Percentiles rank a stretch among this genome's conserved stretches.
phyloP scores from a whole-genome alignment of 1,139 yeast species.

The Geotrichum restrictum region DNA sequence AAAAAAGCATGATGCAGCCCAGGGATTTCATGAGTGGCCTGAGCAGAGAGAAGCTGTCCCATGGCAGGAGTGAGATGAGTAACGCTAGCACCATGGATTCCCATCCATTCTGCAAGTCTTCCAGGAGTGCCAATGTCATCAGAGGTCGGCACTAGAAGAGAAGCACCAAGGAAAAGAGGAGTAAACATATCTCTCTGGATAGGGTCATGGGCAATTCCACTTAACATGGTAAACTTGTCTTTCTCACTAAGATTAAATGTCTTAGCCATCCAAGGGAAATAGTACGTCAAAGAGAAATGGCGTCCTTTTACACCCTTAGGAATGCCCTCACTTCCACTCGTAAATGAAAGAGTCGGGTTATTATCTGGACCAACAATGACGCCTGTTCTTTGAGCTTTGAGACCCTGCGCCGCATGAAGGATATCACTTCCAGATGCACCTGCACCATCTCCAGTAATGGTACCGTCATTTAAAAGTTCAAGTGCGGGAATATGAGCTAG shows the following conservation, averaged over 20 bases:
- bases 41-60: constrained; percentile 96
- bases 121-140: constrained; percentile 99
- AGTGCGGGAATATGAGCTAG: constrained; percentile 72
- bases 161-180: constrained; percentile 93
- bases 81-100: constrained; percentile 82
- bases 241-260: constrained; percentile 70
- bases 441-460: constrained; percentile 55
- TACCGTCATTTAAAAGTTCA: constrained; percentile 73
- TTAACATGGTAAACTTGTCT: constrained; percentile 92
- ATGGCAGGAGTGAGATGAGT: constrained; percentile 98
- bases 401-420: constrained; percentile 47
- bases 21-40: constrained; percentile 87
- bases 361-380: constrained; percentile 97
- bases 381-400: constrained; percentile 62
- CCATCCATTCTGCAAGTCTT: constrained; percentile 95
- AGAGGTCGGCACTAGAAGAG: constrained; percentile 84
- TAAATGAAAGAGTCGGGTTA: constrained; percentile 91
- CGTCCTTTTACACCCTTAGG: constrained; percentile 99
- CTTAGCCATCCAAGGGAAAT: constrained; percentile 97
- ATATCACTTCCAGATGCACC: constrained; percentile 45
- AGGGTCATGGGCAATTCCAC: constrained; percentile 99
- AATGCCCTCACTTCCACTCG: constrained; percentile 97
- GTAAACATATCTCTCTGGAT: constrained; percentile 99
- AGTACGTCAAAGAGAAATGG: constrained; percentile 92
- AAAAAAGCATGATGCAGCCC: constrained; percentile 91